A percentile compares a stretch with the other conserved stretches of the same genome.
Evolutionary conservation across 176 grass and related monocot genomes (phyloP).

Genomic region (Carex myosuroides): DNA sequence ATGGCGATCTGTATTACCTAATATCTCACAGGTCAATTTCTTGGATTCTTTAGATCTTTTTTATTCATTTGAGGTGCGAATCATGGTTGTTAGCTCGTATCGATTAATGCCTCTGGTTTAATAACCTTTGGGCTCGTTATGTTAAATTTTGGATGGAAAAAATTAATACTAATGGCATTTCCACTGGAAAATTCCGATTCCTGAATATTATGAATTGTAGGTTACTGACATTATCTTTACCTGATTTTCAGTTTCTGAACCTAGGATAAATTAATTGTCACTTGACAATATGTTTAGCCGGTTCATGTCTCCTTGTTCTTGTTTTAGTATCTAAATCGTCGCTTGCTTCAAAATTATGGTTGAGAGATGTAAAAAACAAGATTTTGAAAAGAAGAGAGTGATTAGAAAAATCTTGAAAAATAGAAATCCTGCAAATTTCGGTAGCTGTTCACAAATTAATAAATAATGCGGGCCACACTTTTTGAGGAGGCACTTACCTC

Average conservation of each 20-base stretch:
- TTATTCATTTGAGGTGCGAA: neutral
- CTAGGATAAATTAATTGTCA: neutral
- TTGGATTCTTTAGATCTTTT: neutral
- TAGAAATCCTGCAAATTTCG: neutral
- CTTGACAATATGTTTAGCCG: neutral
- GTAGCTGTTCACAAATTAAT: neutral
- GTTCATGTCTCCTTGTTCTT: neutral
- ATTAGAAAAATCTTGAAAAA: neutral
- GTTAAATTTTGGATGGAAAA: neutral
- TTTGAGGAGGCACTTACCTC: neutral
- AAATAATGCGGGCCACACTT: neutral
- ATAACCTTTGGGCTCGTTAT: neutral
- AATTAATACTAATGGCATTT: neutral
- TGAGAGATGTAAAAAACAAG: neutral
- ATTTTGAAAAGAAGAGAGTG: neutral
- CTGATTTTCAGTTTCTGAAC: neutral
- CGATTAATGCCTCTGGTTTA: neutral
- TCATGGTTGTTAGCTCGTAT: neutral
- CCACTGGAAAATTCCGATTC: neutral
- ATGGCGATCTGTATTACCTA: conserved; percentile 90
- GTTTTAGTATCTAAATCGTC: neutral
- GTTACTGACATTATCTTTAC: neutral
- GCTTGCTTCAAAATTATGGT: neutral
- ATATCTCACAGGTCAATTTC: conserved; percentile 43
- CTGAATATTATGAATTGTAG: neutral